A percentile compares a stretch with the other conserved stretches of the same genome.
These are phyloP conservation scores for Malus sieversii DNA, from an alignment of 306 rosid genomes.

Conservation along the genomic window DNA sequence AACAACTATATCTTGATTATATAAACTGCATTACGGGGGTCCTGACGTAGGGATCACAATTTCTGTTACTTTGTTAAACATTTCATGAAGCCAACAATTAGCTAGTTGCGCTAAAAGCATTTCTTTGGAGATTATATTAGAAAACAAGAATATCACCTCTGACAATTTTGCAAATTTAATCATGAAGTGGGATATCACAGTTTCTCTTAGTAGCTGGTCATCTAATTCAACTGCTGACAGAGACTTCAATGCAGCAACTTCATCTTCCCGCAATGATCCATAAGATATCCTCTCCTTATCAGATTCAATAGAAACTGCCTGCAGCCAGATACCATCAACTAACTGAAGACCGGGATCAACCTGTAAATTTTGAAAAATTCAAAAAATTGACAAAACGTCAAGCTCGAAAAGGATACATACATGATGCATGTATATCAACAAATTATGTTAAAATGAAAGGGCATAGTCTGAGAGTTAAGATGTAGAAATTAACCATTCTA, in stretches of 20 bases:
- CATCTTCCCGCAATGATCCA: constrained; percentile 60
- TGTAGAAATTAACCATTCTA: constrained; percentile 38
- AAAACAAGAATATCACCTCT: constrained; percentile 49
- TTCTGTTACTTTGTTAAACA: background rate
- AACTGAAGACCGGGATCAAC: constrained; percentile 82
- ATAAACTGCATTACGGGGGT: background rate
- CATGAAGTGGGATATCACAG: constrained; percentile 55
- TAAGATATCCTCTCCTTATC: constrained; percentile 29
- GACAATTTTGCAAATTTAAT: constrained; percentile 56
- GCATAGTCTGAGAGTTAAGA: constrained; percentile 3
- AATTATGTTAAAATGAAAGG: constrained; percentile 13
- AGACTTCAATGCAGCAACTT: constrained; percentile 49
- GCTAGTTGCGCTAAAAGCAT: background rate
- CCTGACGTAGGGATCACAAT: background rate
- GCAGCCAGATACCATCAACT: constrained; percentile 58
- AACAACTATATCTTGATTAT: background rate
- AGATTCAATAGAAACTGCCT: constrained; percentile 44
- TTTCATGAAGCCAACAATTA: background rate
- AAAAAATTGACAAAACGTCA: constrained; percentile 4
- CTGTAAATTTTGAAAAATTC: constrained; percentile 35
- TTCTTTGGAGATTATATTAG: background rate
- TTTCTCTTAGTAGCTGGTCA: constrained; percentile 60
- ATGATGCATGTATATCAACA: background rate
- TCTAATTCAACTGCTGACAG: constrained; percentile 42
- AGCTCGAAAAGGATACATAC: background rate